Evolutionary conservation across 768 basidiomycete species (phyloP), one percentile per base, ranked within the genome.

Genomic region (Dioszegia hungarica): DNA sequence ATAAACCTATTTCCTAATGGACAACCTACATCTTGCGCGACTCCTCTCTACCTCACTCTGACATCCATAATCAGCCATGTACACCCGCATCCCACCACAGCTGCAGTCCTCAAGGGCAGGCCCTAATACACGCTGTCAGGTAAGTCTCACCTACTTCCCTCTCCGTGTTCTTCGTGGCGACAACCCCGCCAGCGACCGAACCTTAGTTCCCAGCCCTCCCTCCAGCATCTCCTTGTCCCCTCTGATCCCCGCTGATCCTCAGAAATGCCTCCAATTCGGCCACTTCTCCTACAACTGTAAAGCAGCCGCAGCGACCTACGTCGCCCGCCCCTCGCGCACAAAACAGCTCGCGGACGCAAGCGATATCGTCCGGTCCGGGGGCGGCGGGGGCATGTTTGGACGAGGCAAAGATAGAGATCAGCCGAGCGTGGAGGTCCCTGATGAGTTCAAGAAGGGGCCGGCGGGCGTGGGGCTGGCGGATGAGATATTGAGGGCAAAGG

Each of bases 201-300:
- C n/a, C n/a, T n/a, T n/a, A n/a, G n/a, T n/a, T n/a, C n/a, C n/a
- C n/a, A n/a, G n/a, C n/a, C n/a, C n/a, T n/a, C n/a, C n/a, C n/a
- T n/a, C 20, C 22, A 2, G n/a, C 27, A 20, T 22, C 36, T 20
- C 20, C 50, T 20, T 33, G 6, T 5, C 14, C 28, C 6, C 31
- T 5, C 20, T 40, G n/a, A 40, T 27, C 28, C 9, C 50, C 17
- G 29, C 15, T 36, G 33, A 33, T 5, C 34, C 2, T 1, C 43
- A 77, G 70, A 66, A 63, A 65, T 74, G 74, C 56, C 67, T 68
- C 50, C 63, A 66, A 54, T 34, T 69, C 85, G 92, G 91, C 0
- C 93, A 95, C 76, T 93, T 86, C 73, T 95, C 85, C 12, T 97
- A 86, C 70, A 83, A 95, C 78, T 97, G 93, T 82, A 90, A 89